These are phyloP conservation scores for Scheffersomyces stambukii DNA, from an alignment of 1,139 yeast genomes.

Conservation along the genomic window DNA sequence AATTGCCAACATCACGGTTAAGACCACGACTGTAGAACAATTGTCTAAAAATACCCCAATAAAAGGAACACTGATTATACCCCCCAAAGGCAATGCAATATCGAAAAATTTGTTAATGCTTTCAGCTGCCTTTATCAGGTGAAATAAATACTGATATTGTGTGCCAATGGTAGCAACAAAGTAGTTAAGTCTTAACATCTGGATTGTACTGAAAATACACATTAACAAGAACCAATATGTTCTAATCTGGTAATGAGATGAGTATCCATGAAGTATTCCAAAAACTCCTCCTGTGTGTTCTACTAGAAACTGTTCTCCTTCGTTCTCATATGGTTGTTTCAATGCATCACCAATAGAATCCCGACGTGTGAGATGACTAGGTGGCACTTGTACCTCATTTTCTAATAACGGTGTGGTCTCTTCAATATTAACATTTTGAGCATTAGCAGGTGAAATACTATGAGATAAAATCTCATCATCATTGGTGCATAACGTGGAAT, in stretches of 20 bases:
- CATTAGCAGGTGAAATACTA: conserved; percentile 2
- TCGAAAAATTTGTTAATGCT: conserved; percentile 35
- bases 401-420: conserved; percentile 18
- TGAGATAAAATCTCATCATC: conserved; percentile 14
- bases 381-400: no score
- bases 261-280: conserved; percentile 42
- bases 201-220: conserved; percentile 36
- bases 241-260: conserved; percentile 36
- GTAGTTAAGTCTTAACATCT: conserved; percentile 43
- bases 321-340: conserved; percentile 40
- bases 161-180: conserved; percentile 44
- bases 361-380: conserved; percentile 20
- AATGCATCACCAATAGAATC: conserved; percentile 46
- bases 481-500: conserved; percentile 23
- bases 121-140: conserved; percentile 23
- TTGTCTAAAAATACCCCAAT: conserved; percentile 39
- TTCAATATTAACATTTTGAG: neutral
- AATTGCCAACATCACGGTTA: conserved; percentile 24
- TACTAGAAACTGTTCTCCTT: conserved; percentile 33
- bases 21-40: conserved; percentile 31
- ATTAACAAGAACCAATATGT: conserved; percentile 43
- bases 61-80: conserved; percentile 39
- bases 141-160: conserved; percentile 40
- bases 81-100: conserved; percentile 45
- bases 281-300: conserved; percentile 37